Evolutionary conservation across 257 asterid species (phyloP), one percentile per base, ranked within the genome.

Genomic region (Perilla frutescens): DNA sequence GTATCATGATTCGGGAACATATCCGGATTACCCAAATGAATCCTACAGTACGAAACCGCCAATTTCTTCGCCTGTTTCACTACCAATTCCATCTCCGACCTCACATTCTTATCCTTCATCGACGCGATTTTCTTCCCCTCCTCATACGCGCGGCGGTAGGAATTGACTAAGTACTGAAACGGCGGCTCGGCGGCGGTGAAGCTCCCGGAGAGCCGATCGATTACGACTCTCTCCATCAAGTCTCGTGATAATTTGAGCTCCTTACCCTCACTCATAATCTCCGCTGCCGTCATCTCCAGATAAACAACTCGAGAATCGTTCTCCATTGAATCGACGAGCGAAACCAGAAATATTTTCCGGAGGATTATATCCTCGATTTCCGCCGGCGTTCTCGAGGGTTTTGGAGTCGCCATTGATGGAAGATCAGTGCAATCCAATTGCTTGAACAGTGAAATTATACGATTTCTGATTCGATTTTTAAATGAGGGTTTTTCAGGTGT

Each of bases 281-380:
- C 98, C 1, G 96, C 97, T 2, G 99, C 99, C 4, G 97, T 73
- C 86, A 83, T 78, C 78, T 92, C 96, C 43, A 92, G 79, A 60
- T 87, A 92, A 40, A 82, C 97, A 39, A 85, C 62, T 44, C 92
- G 84, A 2, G 88, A 79, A 79, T 95, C 99, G 68, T 20, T 85
- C 54, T 86, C 90, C 96, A 87, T 86, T 36, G 93, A 86, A 85
- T 92, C 97, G 62, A 82, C 61, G 50, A 90, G 83, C 13, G 94
- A 78, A 1, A 95, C 89, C 2, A 90, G 84, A 67, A 92, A 87
- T 26, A 95, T 85, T 75, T 91, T 93, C 63, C 96, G 88, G 71
- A 93, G 90, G 70, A 95, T 87, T 49, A 90, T 83, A 58, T 95
- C 98, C 88, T 92, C 98, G 85, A 95, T 87, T 84, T 92, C 98